Evolutionary conservation across 345 rosid genomes (phyloP), one percentile per base, ranked within the genome.

Genomic region (Eucalyptus virginea): DNA sequence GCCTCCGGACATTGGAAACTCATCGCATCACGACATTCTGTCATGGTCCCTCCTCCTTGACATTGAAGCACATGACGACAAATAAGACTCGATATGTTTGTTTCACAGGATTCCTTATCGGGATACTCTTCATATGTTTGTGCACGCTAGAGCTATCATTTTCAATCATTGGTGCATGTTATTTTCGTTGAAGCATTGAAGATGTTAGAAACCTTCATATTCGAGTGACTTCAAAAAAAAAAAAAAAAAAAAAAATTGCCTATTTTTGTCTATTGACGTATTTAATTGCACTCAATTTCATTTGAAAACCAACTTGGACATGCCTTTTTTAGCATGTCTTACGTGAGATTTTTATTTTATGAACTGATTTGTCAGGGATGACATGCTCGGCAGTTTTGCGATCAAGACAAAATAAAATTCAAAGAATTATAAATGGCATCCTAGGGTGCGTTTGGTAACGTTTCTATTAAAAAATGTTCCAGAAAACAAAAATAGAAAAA

Each of bases 31-130:
- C 3, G 16, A 21, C 30, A 5, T 1, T 77, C 47, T 37, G 4
- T 44, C 83, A 11, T 37, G 83, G 47, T 37, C 83, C 83, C 83
- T 77, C 83, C 83, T 72, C 28, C 28, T 19, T 21, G 47, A 77
- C 45, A 77, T 11, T 24, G 28, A 77, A 3, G 2, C 28, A 44
- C 28, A 11, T 15, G 15, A 77, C 0, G 15, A 10, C 83, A 37
- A 3, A 10, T 1, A 10, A 9, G 47, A 77, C 83, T 77, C 28
- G 16, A 21, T 21, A 21, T 0, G 3, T 0, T 69, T 19, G 1
- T 19, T 69, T 34, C 26, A 19, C 11, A 21, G 11, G 19, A 0
- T 9, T 69, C 44, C 81, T 5, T 18, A 19, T 69, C 4, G 8
- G 21, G 24, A 69, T 18, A 9, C 81, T 69, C 81, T 34, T 34